Percentiles rank a stretch among this genome's conserved stretches.
phyloP scores from a whole-genome alignment of 228 moss, liverwort and hornwort genomes.

The Sphagnum magellanicum region DNA sequence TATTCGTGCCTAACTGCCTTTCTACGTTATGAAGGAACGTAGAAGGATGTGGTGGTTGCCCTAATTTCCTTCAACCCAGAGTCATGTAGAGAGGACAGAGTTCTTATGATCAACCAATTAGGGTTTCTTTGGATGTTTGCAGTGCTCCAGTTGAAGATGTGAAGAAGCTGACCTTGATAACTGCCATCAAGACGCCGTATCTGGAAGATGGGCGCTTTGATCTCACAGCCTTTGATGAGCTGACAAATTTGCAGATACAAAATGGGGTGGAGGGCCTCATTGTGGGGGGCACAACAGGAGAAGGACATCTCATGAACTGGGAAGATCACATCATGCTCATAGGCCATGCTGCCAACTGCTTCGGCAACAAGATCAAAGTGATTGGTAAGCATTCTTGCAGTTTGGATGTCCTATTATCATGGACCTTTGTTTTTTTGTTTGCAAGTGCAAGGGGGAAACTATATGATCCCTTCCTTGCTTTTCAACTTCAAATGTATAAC shows the following conservation, averaged over 20 bases:
- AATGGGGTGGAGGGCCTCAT: constrained; percentile 69
- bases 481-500: too few species aligned
- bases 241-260: constrained; percentile 59
- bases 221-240: constrained; percentile 56
- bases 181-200: constrained; percentile 90
- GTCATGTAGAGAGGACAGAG: too few species aligned
- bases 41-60: too few species aligned
- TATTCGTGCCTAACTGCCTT: too few species aligned
- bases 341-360: constrained; percentile 62
- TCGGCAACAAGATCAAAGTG: constrained; percentile 63
- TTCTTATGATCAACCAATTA: too few species aligned
- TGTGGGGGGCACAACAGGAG: constrained; percentile 92
- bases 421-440: too few species aligned
- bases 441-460: too few species aligned
- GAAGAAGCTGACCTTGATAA: constrained; percentile 66
- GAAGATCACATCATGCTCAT: constrained; percentile 89
- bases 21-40: too few species aligned
- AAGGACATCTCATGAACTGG: constrained; percentile 95
- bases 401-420: too few species aligned
- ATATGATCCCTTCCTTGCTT: too few species aligned
- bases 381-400: constrained; percentile 22
- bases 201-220: constrained; percentile 71
- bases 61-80: too few species aligned
- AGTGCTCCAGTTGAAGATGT: constrained; percentile 66
- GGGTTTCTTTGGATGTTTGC: constrained; percentile 8